phyloP scores from a whole-genome alignment of 257 asterid species.

The Voacanga thouarsii region DNA sequence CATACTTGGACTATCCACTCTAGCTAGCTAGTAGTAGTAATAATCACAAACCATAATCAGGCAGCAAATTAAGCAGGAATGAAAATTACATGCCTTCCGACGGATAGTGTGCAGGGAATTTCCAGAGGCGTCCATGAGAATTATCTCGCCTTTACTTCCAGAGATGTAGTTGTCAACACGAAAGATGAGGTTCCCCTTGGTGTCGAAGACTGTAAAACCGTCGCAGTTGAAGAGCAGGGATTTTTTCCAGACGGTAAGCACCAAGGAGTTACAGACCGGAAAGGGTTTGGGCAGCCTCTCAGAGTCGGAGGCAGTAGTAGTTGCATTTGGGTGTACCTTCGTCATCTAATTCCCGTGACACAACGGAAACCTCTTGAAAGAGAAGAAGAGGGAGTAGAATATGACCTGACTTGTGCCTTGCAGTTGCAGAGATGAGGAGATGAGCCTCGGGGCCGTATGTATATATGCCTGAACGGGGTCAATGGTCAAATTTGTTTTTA shows the following conservation, averaged over 20 bases:
- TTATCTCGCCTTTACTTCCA: constrained; percentile 36
- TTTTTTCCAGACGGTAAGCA: constrained; percentile 77
- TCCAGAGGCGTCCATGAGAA: constrained; percentile 71
- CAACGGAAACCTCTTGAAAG: neutral
- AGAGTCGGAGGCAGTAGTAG: neutral
- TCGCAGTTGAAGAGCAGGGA: constrained; percentile 63
- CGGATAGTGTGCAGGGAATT: constrained; percentile 61
- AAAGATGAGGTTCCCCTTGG: constrained; percentile 53
- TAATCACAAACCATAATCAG: too few species aligned
- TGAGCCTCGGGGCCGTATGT: neutral
- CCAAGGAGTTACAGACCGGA: constrained; percentile 10
- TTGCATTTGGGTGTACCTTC: constrained; percentile 52
- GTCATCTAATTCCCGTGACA: constrained; percentile 28
- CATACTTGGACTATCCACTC: too few species aligned
- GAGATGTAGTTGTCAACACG: constrained; percentile 75
- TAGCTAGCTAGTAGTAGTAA: too few species aligned
- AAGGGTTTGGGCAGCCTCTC: constrained; percentile 12
- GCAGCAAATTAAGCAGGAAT: too few species aligned
- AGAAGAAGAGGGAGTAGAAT: neutral
- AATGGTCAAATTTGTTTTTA: neutral
- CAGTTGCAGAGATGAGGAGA: neutral
- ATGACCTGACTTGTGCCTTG: neutral
- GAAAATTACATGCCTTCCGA: constrained; percentile 42
- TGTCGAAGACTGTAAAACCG: constrained; percentile 74
- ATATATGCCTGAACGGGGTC: neutral